Percentiles rank a stretch among this genome's conserved stretches.
phyloP scores from a whole-genome alignment of 805 yeast genomes.

The Lipomyces starkeyi region DNA sequence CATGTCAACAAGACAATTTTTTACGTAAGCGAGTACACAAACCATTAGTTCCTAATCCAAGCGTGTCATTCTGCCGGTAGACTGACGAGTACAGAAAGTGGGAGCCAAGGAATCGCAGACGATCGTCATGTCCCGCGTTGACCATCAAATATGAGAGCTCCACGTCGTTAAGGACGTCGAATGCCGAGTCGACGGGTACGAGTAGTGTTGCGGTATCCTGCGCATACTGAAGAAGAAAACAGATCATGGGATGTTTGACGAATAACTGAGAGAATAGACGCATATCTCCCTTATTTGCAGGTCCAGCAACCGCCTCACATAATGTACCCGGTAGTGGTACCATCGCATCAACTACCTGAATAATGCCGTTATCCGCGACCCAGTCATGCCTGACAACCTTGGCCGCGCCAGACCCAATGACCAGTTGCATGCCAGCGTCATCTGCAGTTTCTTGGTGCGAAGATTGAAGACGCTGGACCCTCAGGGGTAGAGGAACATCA shows the following conservation, averaged over 20 bases:
- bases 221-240: constrained; percentile 19
- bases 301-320: constrained; percentile 23
- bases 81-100: constrained; percentile 32
- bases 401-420: constrained; percentile 24
- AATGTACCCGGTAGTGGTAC: constrained; percentile 31
- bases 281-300: neutral
- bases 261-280: constrained; percentile 20
- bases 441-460: constrained; percentile 10
- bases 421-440: constrained; percentile 22
- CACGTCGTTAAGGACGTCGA: constrained; percentile 25
- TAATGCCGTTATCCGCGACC: constrained; percentile 40
- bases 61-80: constrained; percentile 35
- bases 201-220: constrained; percentile 36
- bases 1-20: neutral
- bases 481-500: constrained; percentile 32
- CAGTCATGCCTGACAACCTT: constrained; percentile 38
- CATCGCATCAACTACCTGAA: constrained; percentile 38
- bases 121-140: constrained; percentile 30
- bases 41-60: constrained; percentile 27
- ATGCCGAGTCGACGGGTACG: constrained; percentile 32
- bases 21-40: neutral
- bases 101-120: constrained; percentile 28
- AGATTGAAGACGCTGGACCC: constrained; percentile 18
- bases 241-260: constrained; percentile 26
- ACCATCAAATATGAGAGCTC: constrained; percentile 33